Base-by-base conservation (phyloP, 2,329 filamentous ascomycete species). In the Epichloe sylvatica region DNA sequence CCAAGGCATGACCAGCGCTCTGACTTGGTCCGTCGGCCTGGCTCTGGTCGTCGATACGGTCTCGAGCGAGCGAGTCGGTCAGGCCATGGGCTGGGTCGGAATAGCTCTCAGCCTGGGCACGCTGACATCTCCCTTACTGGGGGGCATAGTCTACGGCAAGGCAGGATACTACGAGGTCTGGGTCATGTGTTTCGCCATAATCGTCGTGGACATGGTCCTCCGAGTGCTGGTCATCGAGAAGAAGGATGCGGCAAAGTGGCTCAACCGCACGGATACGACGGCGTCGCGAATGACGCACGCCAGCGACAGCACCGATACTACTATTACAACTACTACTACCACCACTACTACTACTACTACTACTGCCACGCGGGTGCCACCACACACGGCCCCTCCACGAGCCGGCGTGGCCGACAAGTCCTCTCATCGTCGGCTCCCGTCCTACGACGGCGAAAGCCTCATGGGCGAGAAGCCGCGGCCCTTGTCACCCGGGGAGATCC, bases 11-110 rank as follows among this genome's bases (percentile, higher is more conserved):
- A 63, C 64, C 3, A 61, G 61, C 5, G 59, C 62, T 30, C 51
- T 67, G 21, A 66, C 63, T 5, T 67, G 64, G 64, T 65, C 63
- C 15, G 64, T 67, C 23, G 64, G 64, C 3, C 55, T 67, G 25
- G 64, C 64, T 9, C 60, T 67, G 7, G 60, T 66, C 45, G 60
- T 65, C 23, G 64, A 67, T 42, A 61, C 61, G 3, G 63, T 65
- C 7, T 58, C 64, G 34, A 54, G 52, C 8, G 60, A 58, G 5
- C 57, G 62, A 25, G 49, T 66, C 15, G 64, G 64, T 12, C 57
- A 55, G 42, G 62, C 62, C 15, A 63, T 60, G 52, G 64, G 64
- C 3, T 65, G 62, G 60, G 57, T 65, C 17, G 62, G 63, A 40
- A 61, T 59, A 49, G 57, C 62, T 4, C 57, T 59, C n/a, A 64